phyloP scores from a whole-genome alignment of 2,329 filamentous ascomycete genomes.

The Lecanicillium sp. region DNA sequence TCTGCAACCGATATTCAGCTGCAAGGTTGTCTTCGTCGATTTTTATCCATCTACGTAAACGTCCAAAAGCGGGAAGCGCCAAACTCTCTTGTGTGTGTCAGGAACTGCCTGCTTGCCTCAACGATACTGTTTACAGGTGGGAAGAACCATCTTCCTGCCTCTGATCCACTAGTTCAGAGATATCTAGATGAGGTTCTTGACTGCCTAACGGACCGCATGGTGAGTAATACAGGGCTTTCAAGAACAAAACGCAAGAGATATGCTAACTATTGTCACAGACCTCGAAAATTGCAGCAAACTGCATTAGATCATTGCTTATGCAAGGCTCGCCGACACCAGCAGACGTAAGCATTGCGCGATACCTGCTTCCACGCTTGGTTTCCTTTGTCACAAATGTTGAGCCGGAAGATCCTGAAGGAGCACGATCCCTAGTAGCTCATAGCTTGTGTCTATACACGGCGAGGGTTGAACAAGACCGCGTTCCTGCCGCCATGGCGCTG shows the following conservation, averaged over 20 bases:
- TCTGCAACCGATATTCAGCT: slow-evolving; percentile 60
- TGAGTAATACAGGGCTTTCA: slow-evolving; percentile 48
- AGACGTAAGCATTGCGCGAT: slow-evolving; percentile 66
- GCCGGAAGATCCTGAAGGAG: slow-evolving; percentile 72
- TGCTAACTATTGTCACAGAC: slow-evolving; percentile 41
- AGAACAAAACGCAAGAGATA: slow-evolving; percentile 1
- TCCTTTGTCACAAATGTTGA: slow-evolving; percentile 64
- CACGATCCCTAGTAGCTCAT: slow-evolving; percentile 62
- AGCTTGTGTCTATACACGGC: slow-evolving; percentile 67
- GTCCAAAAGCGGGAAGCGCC: slow-evolving; percentile 69
- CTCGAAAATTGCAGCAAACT: slow-evolving; percentile 83
- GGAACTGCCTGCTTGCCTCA: slow-evolving; percentile 81
- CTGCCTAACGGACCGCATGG: slow-evolving; percentile 71
- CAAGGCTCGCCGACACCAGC: slow-evolving; percentile 53
- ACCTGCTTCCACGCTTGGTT: slow-evolving; percentile 68
- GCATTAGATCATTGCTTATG: slow-evolving; percentile 76
- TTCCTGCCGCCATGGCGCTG: slow-evolving; percentile 60
- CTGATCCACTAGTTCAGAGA: slow-evolving; percentile 65
- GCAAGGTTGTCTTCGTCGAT: slow-evolving; percentile 73
- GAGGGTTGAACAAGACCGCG: slow-evolving; percentile 34
- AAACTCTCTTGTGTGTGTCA: slow-evolving; percentile 78
- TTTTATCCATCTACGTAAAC: slow-evolving; percentile 70
- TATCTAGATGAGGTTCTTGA: slow-evolving; percentile 79
- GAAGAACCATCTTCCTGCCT: slow-evolving; percentile 62
- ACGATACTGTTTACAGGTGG: slow-evolving; percentile 85